Percentiles rank a stretch among this genome's conserved stretches.
phyloP scores from a whole-genome alignment of 805 yeast genomes.

The Scheffersomyces lignosus region DNA sequence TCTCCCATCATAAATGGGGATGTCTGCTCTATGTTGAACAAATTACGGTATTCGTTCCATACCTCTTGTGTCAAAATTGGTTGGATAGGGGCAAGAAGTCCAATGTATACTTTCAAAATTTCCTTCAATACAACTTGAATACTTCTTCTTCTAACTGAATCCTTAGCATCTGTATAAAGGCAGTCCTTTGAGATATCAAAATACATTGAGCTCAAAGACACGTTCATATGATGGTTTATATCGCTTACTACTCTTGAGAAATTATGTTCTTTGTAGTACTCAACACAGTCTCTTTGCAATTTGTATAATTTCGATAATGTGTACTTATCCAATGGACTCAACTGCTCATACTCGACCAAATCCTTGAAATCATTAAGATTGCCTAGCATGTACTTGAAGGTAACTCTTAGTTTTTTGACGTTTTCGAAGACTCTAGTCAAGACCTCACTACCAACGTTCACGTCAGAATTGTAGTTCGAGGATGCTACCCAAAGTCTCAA shows the following conservation, averaged over 20 bases:
- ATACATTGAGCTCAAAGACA: slow-evolving; percentile 76
- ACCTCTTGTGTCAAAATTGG: slow-evolving; percentile 88
- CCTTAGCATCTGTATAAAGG: slow-evolving; percentile 65
- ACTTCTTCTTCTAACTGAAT: slow-evolving; percentile 52
- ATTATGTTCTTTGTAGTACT: slow-evolving; percentile 55
- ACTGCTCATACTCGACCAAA: slow-evolving; percentile 36
- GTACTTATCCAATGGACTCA: slow-evolving; percentile 56
- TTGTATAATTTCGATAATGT: slow-evolving; percentile 55
- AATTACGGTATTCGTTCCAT: slow-evolving; percentile 60
- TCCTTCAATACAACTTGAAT: slow-evolving; percentile 67
- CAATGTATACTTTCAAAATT: slow-evolving; percentile 60
- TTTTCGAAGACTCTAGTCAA: slow-evolving; percentile 76
- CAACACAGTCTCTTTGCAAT: slow-evolving; percentile 43
- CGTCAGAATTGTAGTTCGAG: slow-evolving; percentile 80
- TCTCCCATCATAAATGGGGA: slow-evolving; percentile 54
- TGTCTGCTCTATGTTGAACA: slow-evolving; percentile 18
- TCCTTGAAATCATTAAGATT: slow-evolving; percentile 52
- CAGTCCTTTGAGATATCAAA: slow-evolving; percentile 86
- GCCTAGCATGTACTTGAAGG: slow-evolving; percentile 80
- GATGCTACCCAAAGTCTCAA: slow-evolving; percentile 88
- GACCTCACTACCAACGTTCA: slow-evolving; percentile 69
- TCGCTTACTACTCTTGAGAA: slow-evolving; percentile 71
- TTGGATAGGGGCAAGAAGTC: slow-evolving; percentile 73
- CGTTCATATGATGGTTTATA: slow-evolving; percentile 70
- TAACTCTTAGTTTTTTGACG: slow-evolving; percentile 76